Evolutionary conservation across 768 basidiomycete species (phyloP).

Genomic region (Macrolepiota dolichaula): DNA sequence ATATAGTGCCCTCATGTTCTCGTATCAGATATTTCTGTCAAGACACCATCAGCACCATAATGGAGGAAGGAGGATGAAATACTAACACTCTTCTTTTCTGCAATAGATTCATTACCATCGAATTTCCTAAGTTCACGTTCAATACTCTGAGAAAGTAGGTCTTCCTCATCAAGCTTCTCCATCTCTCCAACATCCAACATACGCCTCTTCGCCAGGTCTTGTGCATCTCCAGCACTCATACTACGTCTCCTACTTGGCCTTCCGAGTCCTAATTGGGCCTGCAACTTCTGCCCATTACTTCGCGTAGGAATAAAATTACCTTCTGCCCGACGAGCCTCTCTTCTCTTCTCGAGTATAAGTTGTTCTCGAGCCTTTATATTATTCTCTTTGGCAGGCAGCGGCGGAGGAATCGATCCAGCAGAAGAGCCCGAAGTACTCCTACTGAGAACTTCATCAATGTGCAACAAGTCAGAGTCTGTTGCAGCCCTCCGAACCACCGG

Average conservation of each 20-base stretch:
- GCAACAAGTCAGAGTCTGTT: conserved; percentile 45
- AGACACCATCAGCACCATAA: conserved; percentile 9
- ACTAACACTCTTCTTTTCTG: conserved; percentile 39
- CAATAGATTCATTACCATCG: conserved; percentile 35
- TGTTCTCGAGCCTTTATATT: conserved; percentile 65
- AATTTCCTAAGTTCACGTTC: conserved; percentile 69
- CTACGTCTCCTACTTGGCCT: conserved; percentile 65
- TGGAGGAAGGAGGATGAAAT: conserved; percentile 8
- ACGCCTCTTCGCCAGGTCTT: conserved; percentile 36
- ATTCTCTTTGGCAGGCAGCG: conserved; percentile 54
- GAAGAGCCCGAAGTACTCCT: conserved; percentile 42
- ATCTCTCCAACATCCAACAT: conserved; percentile 35
- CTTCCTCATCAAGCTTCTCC: conserved; percentile 35
- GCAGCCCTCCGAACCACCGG: conserved; percentile 45
- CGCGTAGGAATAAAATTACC: conserved; percentile 28
- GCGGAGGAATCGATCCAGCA: conserved; percentile 35
- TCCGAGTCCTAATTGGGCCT: conserved; percentile 33
- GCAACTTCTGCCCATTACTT: conserved; percentile 18
- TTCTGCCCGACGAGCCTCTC: conserved; percentile 56
- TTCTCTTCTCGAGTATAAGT: conserved; percentile 66
- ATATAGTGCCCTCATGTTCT: conserved; percentile 73
- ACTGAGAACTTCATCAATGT: conserved; percentile 34
- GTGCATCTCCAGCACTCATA: conserved; percentile 75
- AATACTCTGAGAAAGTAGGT: conserved; percentile 64
- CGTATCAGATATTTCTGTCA: conserved; percentile 77